Percentiles rank a stretch among this genome's conserved stretches.
Evolutionary conservation across 108 stramenopile species (phyloP).

Genomic region (Chaetoceros muelleri): DNA sequence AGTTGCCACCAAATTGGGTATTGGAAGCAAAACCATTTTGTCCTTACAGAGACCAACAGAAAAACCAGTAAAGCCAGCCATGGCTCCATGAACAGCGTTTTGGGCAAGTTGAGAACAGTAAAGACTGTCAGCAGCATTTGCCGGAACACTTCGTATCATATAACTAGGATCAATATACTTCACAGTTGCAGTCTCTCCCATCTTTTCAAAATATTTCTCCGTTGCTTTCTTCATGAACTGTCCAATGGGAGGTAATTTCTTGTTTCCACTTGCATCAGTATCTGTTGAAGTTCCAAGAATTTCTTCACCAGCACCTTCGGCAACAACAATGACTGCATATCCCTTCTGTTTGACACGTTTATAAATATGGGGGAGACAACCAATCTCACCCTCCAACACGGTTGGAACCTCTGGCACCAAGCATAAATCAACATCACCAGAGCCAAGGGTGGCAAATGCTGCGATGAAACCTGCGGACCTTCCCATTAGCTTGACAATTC

Average conservation of each 20-base stretch:
- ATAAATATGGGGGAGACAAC: constrained; percentile 60
- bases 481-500: constrained; percentile 83
- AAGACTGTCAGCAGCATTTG: constrained; percentile 72
- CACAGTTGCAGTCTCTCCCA: constrained; percentile 33
- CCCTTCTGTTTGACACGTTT: constrained; percentile 27
- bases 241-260: constrained; percentile 12
- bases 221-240: constrained; percentile 15
- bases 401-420: constrained; percentile 84
- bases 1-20: constrained; percentile 50
- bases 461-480: constrained; percentile 73
- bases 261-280: constrained; percentile 20
- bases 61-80: constrained; percentile 84
- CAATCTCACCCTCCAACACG: constrained; percentile 62
- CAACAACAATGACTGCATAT: constrained; percentile 31
- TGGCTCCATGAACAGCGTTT: constrained; percentile 86
- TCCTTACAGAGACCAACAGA: constrained; percentile 75
- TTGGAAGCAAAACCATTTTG: constrained; percentile 61
- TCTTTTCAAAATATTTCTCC: constrained; percentile 8
- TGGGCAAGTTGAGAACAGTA: constrained; percentile 87
- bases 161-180: constrained; percentile 89
- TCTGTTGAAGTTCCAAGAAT: constrained; percentile 11
- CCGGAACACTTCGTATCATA: constrained; percentile 78
- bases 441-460: constrained; percentile 63
- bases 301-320: constrained; percentile 38
- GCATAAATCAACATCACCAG: constrained; percentile 77